A percentile compares a stretch with the other conserved stretches of the same genome.
Conservation (phyloP, 345 rosid genomes). For the Syzygium aqueum region DNA sequence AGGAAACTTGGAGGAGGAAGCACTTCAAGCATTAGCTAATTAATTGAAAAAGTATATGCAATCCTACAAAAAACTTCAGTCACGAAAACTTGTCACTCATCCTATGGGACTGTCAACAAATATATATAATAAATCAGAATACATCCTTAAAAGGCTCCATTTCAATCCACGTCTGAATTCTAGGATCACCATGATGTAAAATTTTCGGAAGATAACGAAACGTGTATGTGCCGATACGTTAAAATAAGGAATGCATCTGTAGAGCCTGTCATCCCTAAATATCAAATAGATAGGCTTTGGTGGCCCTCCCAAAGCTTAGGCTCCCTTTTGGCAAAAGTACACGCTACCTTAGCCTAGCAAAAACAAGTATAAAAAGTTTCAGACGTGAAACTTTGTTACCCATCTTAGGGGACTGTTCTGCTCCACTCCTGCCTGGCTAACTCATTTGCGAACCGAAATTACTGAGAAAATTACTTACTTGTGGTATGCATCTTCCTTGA, state of each 20-base stretch:
- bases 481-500: neutral
- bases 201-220: too few relatives aligned
- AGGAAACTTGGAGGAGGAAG: neutral
- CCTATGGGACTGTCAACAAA: neutral
- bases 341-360: neutral
- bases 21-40: neutral
- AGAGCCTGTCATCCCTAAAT: fast-evolving
- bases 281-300: too few relatives aligned
- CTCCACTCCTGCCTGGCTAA: neutral
- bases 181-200: too few relatives aligned
- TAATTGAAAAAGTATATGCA: neutral
- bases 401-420: neutral
- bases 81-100: neutral
- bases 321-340: neutral
- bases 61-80: neutral
- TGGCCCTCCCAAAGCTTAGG: too few relatives aligned
- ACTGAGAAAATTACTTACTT: neutral
- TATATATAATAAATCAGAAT: too few relatives aligned
- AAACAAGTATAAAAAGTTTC: neutral
- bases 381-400: neutral
- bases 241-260: too few relatives aligned
- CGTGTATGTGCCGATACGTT: too few relatives aligned
- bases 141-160: too few relatives aligned
- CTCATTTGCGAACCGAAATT: neutral
- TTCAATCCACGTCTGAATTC: too few relatives aligned